These are phyloP conservation scores for Coriolopsis trogii DNA, from an alignment of 1,284 basidiomycete genomes.

Conservation along the genomic window DNA sequence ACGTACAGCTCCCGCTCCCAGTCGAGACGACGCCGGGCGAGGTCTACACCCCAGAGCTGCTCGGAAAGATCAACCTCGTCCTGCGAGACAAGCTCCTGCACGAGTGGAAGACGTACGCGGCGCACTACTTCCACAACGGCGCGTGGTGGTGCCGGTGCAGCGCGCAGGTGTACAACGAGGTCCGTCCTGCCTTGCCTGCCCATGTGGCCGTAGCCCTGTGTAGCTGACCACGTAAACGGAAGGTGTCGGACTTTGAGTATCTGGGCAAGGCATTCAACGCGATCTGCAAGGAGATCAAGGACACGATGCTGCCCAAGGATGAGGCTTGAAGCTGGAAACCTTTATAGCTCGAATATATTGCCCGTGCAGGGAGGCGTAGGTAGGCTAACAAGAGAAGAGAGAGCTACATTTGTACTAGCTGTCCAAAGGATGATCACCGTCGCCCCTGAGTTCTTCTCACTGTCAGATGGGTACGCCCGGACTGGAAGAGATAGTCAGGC, in stretches of 20 bases:
- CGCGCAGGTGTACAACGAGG: conserved; percentile 74
- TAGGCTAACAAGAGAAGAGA: no score
- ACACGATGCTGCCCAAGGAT: conserved; percentile 22
- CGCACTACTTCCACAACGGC: conserved; percentile 57
- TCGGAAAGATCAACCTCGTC: conserved; percentile 34
- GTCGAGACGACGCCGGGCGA: conserved; percentile 21
- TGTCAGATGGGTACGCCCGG: no score
- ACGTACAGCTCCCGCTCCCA: conserved; percentile 32
- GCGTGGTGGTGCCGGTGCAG: conserved; percentile 76
- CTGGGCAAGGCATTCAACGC: conserved; percentile 27
- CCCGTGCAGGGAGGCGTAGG: no score
- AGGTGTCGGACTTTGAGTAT: conserved; percentile 54
- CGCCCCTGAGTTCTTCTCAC: no score
- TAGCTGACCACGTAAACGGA: not conserved
- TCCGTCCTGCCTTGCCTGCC: conserved; percentile 1
- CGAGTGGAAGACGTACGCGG: conserved; percentile 47
- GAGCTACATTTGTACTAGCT: no score
- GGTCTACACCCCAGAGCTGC: conserved; percentile 22
- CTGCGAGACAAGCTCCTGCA: conserved; percentile 44
- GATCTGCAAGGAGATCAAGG: conserved; percentile 25
- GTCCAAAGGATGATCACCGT: no score
- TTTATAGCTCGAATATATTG: no score
- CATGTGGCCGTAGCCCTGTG: not conserved
- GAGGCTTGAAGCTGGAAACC: no score
- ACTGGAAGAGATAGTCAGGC: no score